Conservation (phyloP, 805 yeast genomes). For the Jamesozyma gamospora region DNA sequence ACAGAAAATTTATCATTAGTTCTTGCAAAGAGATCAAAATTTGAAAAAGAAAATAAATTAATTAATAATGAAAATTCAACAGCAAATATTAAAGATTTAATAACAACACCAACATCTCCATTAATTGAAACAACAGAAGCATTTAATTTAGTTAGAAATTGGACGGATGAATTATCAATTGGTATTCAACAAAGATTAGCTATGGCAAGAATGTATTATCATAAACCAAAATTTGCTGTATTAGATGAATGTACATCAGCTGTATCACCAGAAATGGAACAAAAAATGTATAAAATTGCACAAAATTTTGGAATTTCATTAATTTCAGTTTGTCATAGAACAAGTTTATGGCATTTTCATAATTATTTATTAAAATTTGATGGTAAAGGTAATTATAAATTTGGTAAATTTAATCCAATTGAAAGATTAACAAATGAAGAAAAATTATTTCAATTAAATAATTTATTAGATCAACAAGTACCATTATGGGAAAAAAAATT, state of each 20-base stretch:
- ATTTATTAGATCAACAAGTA: constrained; percentile 53
- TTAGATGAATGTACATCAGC: constrained; percentile 94
- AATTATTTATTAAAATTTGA: constrained; percentile 72
- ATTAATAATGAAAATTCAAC: not conserved
- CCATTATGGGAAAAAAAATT: constrained; percentile 59
- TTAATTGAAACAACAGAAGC: constrained; percentile 35
- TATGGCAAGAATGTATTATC: constrained; percentile 86
- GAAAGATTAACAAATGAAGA: constrained; percentile 66
- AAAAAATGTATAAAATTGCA: constrained; percentile 77
- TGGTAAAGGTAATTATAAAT: constrained; percentile 65
- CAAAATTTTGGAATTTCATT: constrained; percentile 70
- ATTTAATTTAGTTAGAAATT: constrained; percentile 59
- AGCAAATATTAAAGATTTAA: too few species aligned
- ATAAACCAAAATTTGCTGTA: constrained; percentile 86
- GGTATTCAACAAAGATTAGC: constrained; percentile 93
- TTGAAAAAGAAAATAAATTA: not conserved
- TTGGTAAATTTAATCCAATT: constrained; percentile 57
- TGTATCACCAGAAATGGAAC: constrained; percentile 84
- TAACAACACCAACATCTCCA: not conserved
- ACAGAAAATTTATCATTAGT: constrained; percentile 35
- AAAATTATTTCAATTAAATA: constrained; percentile 63
- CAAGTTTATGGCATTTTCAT: constrained; percentile 90
- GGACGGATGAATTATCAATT: constrained; percentile 81
- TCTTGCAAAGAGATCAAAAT: constrained; percentile 14
- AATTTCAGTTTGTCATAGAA: constrained; percentile 84